Evolutionary conservation across 371 early-diverging fungal species (phyloP).

Genomic region (Rhizopus delemar): DNA sequence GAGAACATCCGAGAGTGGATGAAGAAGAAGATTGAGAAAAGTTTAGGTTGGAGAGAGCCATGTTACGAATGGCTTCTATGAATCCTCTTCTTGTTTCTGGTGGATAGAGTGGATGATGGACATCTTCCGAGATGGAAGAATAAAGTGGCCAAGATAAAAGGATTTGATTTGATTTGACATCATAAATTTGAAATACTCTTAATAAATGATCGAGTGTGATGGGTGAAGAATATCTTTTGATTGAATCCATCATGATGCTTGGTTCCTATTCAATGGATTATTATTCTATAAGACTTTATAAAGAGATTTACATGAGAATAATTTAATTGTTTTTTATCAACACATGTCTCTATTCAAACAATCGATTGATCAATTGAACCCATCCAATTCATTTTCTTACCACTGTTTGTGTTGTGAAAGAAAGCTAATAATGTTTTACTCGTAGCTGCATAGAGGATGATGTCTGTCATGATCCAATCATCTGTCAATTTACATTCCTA

Average conservation of each 20-base stretch:
- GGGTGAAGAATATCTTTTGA: constrained; percentile 3
- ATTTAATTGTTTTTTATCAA: background rate
- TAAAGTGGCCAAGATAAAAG: constrained; percentile 14
- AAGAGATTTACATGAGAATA: background rate
- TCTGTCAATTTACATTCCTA: background rate
- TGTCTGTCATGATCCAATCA: constrained; percentile 51
- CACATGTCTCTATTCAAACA: background rate
- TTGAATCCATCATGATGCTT: background rate
- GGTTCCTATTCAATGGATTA: constrained; percentile 3
- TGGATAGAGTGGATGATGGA: background rate
- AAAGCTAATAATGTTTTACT: constrained; percentile 55
- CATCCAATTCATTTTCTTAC: background rate
- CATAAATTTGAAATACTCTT: constrained; percentile 26
- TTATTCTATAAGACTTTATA: background rate
- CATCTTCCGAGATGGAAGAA: background rate
- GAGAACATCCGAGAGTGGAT: constrained; percentile 21
- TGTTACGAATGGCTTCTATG: background rate
- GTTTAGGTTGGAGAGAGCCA: background rate
- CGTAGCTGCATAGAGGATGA: constrained; percentile 61
- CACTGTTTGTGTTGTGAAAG: constrained; percentile 46
- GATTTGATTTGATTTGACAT: constrained; percentile 10
- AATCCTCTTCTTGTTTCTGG: constrained; percentile 6
- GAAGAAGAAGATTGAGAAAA: background rate
- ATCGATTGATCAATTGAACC: background rate
- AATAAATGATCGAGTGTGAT: constrained; percentile 4